A percentile compares a stretch with the other conserved stretches of the same genome.
phyloP scores from a whole-genome alignment of 2,329 filamentous ascomycete genomes.

The Xylaria sp. region DNA sequence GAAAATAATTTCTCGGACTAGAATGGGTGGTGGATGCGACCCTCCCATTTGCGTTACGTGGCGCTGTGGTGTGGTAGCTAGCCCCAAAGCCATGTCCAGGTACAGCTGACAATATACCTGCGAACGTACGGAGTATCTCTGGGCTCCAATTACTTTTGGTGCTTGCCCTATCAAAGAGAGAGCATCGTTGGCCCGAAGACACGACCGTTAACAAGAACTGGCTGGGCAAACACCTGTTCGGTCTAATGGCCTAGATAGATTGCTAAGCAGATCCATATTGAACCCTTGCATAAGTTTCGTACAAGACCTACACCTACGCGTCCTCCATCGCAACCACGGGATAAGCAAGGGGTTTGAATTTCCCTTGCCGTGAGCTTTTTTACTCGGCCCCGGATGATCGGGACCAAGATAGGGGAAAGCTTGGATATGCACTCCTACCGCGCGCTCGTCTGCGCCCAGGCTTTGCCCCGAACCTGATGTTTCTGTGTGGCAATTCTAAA shows the following conservation, averaged over 20 bases:
- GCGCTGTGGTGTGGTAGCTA: conserved; percentile 29
- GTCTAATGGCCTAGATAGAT: conserved; percentile 18
- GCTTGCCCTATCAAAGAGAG: not conserved
- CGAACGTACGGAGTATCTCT: conserved; percentile 21
- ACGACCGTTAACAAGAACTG: conserved; percentile 8
- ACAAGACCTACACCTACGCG: not conserved
- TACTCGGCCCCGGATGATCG: conserved; percentile 11
- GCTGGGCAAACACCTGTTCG: conserved; percentile 17
- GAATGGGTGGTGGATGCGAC: conserved; percentile 33
- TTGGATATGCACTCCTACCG: conserved; percentile 1
- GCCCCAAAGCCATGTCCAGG: conserved; percentile 32
- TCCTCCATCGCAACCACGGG: conserved; percentile 3
- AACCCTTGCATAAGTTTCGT: conserved; percentile 7
- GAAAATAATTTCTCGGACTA: not conserved
- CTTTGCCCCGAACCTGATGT: not conserved
- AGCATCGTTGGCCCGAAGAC: conserved; percentile 15
- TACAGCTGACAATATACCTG: conserved; percentile 27
- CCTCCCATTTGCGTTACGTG: conserved; percentile 32
- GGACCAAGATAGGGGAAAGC: conserved; percentile 3
- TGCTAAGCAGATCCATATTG: conserved; percentile 18
- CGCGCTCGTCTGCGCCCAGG: not conserved
- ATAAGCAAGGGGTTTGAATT: conserved; percentile 20
- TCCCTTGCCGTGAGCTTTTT: not conserved
- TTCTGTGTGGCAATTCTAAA: not conserved
- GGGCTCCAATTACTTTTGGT: conserved; percentile 19